phyloP scores from a whole-genome alignment of 176 grass and related monocot species.

The Secale cereale region DNA sequence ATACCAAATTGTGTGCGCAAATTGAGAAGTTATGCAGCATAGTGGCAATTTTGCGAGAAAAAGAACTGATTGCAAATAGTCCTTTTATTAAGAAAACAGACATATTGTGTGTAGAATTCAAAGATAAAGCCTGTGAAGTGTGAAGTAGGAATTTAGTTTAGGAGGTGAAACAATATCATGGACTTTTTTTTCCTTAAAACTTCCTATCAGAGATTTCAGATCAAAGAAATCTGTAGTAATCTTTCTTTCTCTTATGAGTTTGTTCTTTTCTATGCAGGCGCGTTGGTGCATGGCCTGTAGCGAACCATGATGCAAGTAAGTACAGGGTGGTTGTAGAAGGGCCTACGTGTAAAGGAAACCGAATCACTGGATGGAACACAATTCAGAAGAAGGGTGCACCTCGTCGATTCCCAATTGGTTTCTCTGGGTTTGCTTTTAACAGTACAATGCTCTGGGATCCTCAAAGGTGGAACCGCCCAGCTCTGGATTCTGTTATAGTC shows the following conservation, averaged over 20 bases:
- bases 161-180: neutral
- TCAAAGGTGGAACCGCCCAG: constrained; percentile 64
- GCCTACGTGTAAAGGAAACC: constrained; percentile 80
- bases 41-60: neutral
- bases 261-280: constrained; percentile 40
- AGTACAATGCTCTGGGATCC: constrained; percentile 92
- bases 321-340: constrained; percentile 70
- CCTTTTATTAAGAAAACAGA: neutral
- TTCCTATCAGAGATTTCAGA: neutral
- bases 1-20: neutral
- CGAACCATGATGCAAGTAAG: constrained; percentile 52
- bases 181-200: constrained; percentile 13
- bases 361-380: constrained; percentile 72
- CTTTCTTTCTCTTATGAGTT: neutral
- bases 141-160: constrained; percentile 1
- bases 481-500: constrained; percentile 64
- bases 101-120: neutral
- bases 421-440: constrained; percentile 86
- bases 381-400: constrained; percentile 36
- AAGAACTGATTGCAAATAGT: neutral
- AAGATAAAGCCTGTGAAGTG: neutral
- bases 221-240: neutral
- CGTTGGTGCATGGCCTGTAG: constrained; percentile 84
- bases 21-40: neutral
- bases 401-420: constrained; percentile 62